Evolutionary conservation across 768 basidiomycete genomes (phyloP), one percentile per base, ranked within the genome.

Genomic region (Mycena amicta): DNA sequence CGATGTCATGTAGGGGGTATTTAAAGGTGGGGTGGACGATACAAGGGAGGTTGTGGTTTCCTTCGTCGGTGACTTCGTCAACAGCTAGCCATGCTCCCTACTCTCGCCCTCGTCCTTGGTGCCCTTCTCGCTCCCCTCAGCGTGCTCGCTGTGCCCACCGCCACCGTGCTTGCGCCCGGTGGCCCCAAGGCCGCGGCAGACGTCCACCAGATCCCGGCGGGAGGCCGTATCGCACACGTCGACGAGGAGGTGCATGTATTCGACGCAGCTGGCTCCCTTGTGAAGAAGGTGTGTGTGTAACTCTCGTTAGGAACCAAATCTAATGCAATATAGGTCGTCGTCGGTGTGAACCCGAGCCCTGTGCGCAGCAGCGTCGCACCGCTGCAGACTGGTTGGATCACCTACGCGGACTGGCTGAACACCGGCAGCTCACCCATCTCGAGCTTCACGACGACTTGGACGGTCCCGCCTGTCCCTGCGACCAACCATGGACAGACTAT

Each of bases 391-490:
- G 63, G 60, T 45, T 64, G 63, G 63, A 45, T 61, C 37, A 33
- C 60, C 27, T 64, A 55, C 31, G 63, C 63, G 5, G 54, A 40
- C 16, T 61, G 63, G 63, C 57, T 58, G 23, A 64, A 64, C 57
- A 23, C 16, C 13, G 63, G 57, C 5, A 49, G 56, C 8, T 56
- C 60, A 4, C 60, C 60, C 20, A 61, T 64, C 40, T 40, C 56
- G 56, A 55, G 49, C 12, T 61, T 64, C 56, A 61, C 53, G 11
- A 61, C 63, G 33, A 56, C 50, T 12, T 64, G 63, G 63, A 52
- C 29, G 37, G 63, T 64, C 13, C 63, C 63, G 15, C 33, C 63
- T 2, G 60, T 64, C 1, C 63, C 63, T 4, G 27, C 31, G 16
- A 50, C 56, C 15, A 55, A 64, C 51, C 33, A 56, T 43, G 57